Evolutionary conservation across 2,329 filamentous ascomycete species (phyloP), one percentile per base, ranked within the genome.

Genomic region (Lojkania enalia): DNA sequence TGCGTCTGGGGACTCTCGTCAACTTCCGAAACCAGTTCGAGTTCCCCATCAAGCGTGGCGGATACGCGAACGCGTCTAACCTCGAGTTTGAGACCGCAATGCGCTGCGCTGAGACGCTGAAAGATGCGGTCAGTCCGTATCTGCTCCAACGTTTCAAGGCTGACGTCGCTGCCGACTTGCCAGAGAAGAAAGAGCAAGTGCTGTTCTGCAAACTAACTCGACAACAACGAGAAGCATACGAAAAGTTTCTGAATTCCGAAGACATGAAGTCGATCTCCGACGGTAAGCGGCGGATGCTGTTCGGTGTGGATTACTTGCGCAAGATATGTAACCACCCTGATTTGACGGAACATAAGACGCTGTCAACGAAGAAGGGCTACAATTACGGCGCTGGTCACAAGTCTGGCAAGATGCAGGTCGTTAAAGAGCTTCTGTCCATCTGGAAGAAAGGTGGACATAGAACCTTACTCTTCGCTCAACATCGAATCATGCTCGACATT

Each of bases 261-360:
- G 90, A 96, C 33, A 90, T 96, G 78, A 81, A 79, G n/a, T 84
- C 86, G 0, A 96, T 97, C 44, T 71, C 92, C 30, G 82, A 79
- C 35, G 84, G 84, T 29, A 86, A 83, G 48, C 81, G 86, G 3
- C 87, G 96, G 61, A 87, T 90, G 2, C 76, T 99, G 0, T 95
- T 86, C 58, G 94, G 92, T 5, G 90, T 99, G 51, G 91, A 96
- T 58, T 87, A 91, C 19, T 75, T 99, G 29, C 85, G 94, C 39
- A 99, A 99, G 70, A 92, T 99, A 42, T 97, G 92, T 75, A 99
- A 99, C 52, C 95, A 99, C 60, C 94, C 95, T 0, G 94, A 99
- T 71, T 76, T 99, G 1, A 74, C 87, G 2, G 84, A 94, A 57
- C 88, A 84, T 57, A 81, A 80, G 57, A 72, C 75, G 1, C 55